Conservation (phyloP, 306 rosid species). For the Canavalia ensiformis region DNA sequence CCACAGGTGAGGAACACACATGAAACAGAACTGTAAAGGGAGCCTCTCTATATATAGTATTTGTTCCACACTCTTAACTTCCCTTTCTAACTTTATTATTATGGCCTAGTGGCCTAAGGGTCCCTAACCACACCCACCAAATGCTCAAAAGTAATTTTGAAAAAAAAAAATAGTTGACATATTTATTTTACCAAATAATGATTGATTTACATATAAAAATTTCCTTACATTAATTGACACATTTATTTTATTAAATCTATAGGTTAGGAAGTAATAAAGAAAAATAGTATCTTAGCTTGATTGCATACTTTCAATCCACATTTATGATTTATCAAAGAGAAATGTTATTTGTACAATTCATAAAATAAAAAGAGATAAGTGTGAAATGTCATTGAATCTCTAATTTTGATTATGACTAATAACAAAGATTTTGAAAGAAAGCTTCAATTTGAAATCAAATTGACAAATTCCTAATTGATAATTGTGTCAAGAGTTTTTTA, state of each 20-base stretch:
- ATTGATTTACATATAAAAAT: too few relatives aligned
- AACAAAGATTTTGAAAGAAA: conserved; percentile 1
- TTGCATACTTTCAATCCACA: background rate
- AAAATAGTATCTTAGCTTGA: background rate
- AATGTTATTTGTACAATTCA: too few relatives aligned
- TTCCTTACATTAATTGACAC: background rate
- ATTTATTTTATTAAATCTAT: background rate
- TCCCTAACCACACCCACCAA: background rate
- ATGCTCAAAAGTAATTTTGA: too few relatives aligned
- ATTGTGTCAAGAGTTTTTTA: background rate
- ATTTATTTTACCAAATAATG: too few relatives aligned
- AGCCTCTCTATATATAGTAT: conserved; percentile 58
- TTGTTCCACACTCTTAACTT: conserved; percentile 34
- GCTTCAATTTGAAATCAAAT: conserved; percentile 10
- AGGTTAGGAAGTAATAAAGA: background rate
- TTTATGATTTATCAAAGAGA: too few relatives aligned
- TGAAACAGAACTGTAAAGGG: conserved; percentile 51
- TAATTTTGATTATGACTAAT: background rate
- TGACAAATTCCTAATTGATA: conserved; percentile 17
- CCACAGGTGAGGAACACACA: conserved; percentile 42
- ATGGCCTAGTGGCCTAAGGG: background rate
- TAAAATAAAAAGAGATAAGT: too few relatives aligned
- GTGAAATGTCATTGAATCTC: background rate
- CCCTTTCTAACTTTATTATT: background rate
- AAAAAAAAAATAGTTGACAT: too few relatives aligned